phyloP scores from a whole-genome alignment of 768 basidiomycete genomes.

The Coprinopsis cinerea region DNA sequence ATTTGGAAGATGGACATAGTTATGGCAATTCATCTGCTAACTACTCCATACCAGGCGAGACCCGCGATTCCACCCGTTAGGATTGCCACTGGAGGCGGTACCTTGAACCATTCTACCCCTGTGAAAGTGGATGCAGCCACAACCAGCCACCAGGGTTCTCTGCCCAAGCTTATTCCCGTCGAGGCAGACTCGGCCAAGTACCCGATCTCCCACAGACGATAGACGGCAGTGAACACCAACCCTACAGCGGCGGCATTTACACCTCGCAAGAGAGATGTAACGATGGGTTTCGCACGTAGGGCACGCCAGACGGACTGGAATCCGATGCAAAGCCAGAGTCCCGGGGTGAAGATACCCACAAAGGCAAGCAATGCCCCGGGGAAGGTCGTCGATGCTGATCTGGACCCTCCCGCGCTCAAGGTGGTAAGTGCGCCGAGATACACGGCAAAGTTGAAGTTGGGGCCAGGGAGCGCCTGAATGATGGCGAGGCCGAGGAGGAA shows the following conservation, averaged over 20 bases:
- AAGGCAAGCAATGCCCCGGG: slow-evolving; percentile 41
- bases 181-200: slow-evolving; percentile 25
- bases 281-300: slow-evolving; percentile 23
- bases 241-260: slow-evolving; percentile 38
- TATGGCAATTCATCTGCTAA: slow-evolving; percentile 7
- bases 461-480: slow-evolving; percentile 45
- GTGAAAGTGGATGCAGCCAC: slow-evolving; percentile 35
- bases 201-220: slow-evolving; percentile 33
- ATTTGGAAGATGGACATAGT: no score
- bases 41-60: slow-evolving; percentile 39
- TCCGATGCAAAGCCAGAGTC: slow-evolving; percentile 31
- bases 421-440: slow-evolving; percentile 43
- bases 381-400: slow-evolving; percentile 24
- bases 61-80: slow-evolving; percentile 34
- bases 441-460: slow-evolving; percentile 51
- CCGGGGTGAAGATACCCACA: slow-evolving; percentile 46
- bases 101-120: slow-evolving; percentile 33
- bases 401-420: slow-evolving; percentile 17
- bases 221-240: slow-evolving; percentile 37
- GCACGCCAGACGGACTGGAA: slow-evolving; percentile 32
- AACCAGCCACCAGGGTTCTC: slow-evolving; percentile 45
- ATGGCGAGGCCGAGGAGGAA: slow-evolving; percentile 50
- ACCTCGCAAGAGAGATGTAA: slow-evolving; percentile 29
- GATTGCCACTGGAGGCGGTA: slow-evolving; percentile 36
- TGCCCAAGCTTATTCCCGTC: slow-evolving; percentile 24